Percentiles rank a stretch among this genome's conserved stretches.
phyloP scores from a whole-genome alignment of 148 eudicot genomes.

The Agrostemma githago region DNA sequence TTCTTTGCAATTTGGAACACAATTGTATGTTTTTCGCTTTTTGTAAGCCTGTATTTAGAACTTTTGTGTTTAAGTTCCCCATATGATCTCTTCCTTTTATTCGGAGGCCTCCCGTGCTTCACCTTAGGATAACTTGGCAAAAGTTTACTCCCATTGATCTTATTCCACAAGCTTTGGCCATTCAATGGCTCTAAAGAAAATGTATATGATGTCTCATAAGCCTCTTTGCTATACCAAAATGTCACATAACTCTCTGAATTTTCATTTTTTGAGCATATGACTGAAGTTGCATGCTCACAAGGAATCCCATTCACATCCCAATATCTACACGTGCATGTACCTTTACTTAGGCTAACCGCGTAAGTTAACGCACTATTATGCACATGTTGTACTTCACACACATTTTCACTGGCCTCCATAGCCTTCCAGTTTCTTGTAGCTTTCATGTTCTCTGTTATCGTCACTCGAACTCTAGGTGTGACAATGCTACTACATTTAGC shows the following conservation, averaged over 20 bases:
- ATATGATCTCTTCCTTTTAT: conserved; percentile 5
- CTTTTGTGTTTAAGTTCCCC: not conserved
- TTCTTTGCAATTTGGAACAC: conserved; percentile 2
- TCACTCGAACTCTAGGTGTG: conserved; percentile 4
- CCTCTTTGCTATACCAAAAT: not conserved
- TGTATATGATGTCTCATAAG: no score
- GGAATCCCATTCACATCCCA: conserved; percentile 7
- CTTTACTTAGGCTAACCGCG: not conserved
- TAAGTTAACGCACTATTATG: conserved; percentile 2
- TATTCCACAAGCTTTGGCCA: no score
- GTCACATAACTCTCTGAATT: conserved; percentile 1
- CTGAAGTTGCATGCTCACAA: conserved; percentile 7
- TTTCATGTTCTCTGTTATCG: not conserved
- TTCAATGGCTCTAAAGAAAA: no score
- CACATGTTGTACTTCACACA: conserved; percentile 12
- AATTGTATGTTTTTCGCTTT: not conserved
- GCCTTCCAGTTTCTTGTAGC: not conserved
- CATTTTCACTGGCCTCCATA: conserved; percentile 7
- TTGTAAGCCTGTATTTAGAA: not conserved
- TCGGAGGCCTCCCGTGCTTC: conserved; percentile 2
- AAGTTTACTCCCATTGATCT: no score
- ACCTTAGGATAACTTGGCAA: conserved; percentile 1
- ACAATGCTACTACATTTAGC: not conserved
- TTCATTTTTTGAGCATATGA: conserved; percentile 5
- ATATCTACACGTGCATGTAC: not conserved